phyloP scores from a whole-genome alignment of 495 filamentous ascomycete genomes.

The Lasiosphaeris hirsuta region DNA sequence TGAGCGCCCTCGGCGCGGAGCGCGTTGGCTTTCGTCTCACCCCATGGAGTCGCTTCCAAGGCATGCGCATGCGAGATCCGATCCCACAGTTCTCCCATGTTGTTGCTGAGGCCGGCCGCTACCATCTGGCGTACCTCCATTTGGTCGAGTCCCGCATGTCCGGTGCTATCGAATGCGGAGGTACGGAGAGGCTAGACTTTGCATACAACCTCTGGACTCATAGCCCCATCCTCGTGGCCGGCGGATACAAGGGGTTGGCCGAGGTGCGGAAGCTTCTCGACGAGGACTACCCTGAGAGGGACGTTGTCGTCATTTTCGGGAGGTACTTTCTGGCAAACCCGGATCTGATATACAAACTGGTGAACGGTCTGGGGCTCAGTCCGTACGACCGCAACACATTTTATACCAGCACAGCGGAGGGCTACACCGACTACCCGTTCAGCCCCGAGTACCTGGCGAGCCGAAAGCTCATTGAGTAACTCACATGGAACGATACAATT shows the following conservation, averaged over 20 bases:
- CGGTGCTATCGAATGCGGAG: slow-evolving; percentile 28
- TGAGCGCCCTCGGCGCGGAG: slow-evolving; percentile 34
- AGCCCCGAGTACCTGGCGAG: slow-evolving; percentile 25
- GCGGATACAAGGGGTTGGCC: slow-evolving; percentile 50
- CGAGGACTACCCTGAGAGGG: slow-evolving; percentile 47
- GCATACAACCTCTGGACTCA: slow-evolving; percentile 45
- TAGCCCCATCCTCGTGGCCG: slow-evolving; percentile 55
- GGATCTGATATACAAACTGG: slow-evolving; percentile 60
- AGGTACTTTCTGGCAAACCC: slow-evolving; percentile 65
- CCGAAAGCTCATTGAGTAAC: too few species aligned
- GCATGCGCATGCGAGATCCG: slow-evolving; percentile 60
- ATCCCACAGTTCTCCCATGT: slow-evolving; percentile 58
- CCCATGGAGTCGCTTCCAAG: slow-evolving; percentile 53
- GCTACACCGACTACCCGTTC: slow-evolving; percentile 62
- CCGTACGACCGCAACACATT: slow-evolving; percentile 58
- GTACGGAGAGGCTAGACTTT: slow-evolving; percentile 26
- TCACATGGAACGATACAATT: too few species aligned
- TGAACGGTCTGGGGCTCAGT: slow-evolving; percentile 51
- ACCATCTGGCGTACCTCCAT: slow-evolving; percentile 61
- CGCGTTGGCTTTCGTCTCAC: slow-evolving; percentile 44
- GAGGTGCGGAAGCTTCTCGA: slow-evolving; percentile 48
- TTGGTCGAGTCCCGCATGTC: slow-evolving; percentile 53
- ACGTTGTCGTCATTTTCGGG: slow-evolving; percentile 57
- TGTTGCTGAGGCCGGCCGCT: slow-evolving; percentile 40
- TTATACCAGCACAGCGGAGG: slow-evolving; percentile 48